Percentiles rank a stretch among this genome's conserved stretches.
These are phyloP conservation scores for Mucor ambiguus DNA, from an alignment of 371 early-diverging fungal genomes.

Conservation along the genomic window DNA sequence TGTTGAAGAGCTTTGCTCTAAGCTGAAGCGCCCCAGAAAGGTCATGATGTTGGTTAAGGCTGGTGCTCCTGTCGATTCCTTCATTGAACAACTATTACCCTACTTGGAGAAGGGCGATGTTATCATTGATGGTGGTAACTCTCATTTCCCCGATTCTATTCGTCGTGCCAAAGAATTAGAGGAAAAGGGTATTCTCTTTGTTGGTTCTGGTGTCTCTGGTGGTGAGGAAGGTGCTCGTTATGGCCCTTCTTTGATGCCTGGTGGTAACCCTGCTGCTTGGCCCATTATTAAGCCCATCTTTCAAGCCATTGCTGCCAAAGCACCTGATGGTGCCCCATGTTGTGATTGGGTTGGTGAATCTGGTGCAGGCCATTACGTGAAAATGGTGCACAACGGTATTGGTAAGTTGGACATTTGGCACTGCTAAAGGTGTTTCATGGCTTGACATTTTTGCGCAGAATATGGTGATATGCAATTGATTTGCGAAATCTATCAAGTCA, in stretches of 20 bases:
- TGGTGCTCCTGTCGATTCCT: slow-evolving; percentile 94
- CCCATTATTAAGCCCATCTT: slow-evolving; percentile 91
- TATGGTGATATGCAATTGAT: slow-evolving; percentile 99
- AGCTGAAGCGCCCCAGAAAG: slow-evolving; percentile 94
- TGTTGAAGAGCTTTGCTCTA: slow-evolving; percentile 89
- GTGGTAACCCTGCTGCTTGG: slow-evolving; percentile 95
- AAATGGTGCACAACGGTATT: slow-evolving; percentile 99
- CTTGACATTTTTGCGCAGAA: slow-evolving; percentile 53
- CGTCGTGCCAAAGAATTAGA: slow-evolving; percentile 88
- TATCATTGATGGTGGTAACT: slow-evolving; percentile 99
- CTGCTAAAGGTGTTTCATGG: slow-evolving; percentile 11
- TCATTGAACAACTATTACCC: slow-evolving; percentile 88
- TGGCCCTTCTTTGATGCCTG: slow-evolving; percentile 99
- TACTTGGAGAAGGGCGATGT: slow-evolving; percentile 92
- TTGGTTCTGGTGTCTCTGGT: slow-evolving; percentile 99
- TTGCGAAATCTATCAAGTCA: slow-evolving; percentile 94
- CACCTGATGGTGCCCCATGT: slow-evolving; percentile 89
- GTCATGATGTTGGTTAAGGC: slow-evolving; percentile 98
- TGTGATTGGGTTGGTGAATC: slow-evolving; percentile 99
- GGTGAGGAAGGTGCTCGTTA: slow-evolving; percentile 99
- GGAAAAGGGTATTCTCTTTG: slow-evolving; percentile 89
- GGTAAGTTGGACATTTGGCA: slow-evolving; percentile 67
- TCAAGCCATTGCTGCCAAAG: slow-evolving; percentile 94
- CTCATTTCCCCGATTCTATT: slow-evolving; percentile 97
- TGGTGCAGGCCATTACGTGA: slow-evolving; percentile 99